A percentile compares a stretch with the other conserved stretches of the same genome.
These are phyloP conservation scores for Cordyceps cicadae DNA, from an alignment of 2,329 filamentous ascomycete genomes.

Conservation along the genomic window DNA sequence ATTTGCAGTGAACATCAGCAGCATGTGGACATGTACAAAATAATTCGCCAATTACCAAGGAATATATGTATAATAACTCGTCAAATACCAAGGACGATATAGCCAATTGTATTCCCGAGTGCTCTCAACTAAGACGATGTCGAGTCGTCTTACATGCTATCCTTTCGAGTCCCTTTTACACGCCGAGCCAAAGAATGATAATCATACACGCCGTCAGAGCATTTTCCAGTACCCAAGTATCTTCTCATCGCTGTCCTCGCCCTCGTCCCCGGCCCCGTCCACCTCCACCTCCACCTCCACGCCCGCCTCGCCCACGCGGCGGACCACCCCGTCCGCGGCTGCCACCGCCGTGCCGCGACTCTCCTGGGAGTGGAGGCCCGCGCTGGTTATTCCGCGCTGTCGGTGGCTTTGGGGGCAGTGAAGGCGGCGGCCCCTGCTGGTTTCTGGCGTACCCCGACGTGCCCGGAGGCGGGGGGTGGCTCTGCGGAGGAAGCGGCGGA, in stretches of 20 bases:
- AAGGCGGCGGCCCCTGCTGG: slow-evolving; percentile 12
- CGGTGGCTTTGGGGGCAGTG: slow-evolving; percentile 10
- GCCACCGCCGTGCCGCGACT: neutral
- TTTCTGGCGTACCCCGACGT: slow-evolving; percentile 13
- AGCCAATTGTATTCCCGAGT: slow-evolving; percentile 3
- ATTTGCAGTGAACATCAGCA: neutral
- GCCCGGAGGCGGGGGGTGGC: slow-evolving; percentile 20
- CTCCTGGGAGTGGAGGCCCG: slow-evolving; percentile 21
- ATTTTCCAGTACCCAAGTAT: neutral
- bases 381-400: slow-evolving; percentile 18
- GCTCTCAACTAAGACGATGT: slow-evolving; percentile 1
- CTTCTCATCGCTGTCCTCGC: neutral
- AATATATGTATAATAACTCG: neutral
- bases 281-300: slow-evolving; percentile 20
- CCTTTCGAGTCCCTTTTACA: neutral
- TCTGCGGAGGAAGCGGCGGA: slow-evolving; percentile 21
- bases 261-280: slow-evolving; percentile 8
- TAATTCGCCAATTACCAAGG: neutral
- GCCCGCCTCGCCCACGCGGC: slow-evolving; percentile 18
- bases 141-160: neutral
- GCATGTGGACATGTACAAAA: neutral
- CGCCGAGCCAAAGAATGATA: neutral
- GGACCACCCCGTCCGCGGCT: slow-evolving; percentile 1
- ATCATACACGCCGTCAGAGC: neutral
- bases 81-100: neutral